Conservation (phyloP, 768 basidiomycete species). For the Boletus sp. region DNA sequence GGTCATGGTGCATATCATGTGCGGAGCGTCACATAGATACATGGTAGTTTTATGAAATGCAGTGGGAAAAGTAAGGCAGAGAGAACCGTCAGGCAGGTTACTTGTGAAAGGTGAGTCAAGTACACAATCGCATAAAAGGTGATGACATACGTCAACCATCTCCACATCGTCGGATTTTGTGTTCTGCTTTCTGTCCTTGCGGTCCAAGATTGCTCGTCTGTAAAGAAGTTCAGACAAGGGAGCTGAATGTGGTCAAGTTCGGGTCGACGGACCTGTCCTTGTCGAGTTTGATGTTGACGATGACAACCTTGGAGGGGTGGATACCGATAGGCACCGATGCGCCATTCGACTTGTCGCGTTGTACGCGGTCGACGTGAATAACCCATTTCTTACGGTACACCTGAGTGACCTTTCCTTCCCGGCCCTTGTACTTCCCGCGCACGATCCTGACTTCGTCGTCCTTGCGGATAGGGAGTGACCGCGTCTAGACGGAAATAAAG, state of each 20-base stretch:
- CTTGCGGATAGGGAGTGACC: conserved; percentile 93
- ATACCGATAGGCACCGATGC: conserved; percentile 91
- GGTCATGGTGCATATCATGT: conserved; percentile 58
- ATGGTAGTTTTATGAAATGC: conserved; percentile 53
- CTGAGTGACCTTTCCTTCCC: conserved; percentile 97
- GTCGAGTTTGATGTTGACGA: conserved; percentile 89
- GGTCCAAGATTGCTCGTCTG: conserved; percentile 83
- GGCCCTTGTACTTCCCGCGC: conserved; percentile 96
- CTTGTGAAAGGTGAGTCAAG: conserved; percentile 19
- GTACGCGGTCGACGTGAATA: conserved; percentile 96
- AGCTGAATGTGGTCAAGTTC: not conserved
- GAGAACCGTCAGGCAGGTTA: conserved; percentile 17
- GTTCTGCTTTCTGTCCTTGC: conserved; percentile 77
- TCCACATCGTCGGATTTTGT: conserved; percentile 62
- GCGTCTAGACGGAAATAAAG: conserved; percentile 49
- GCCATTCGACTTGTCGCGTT: conserved; percentile 97
- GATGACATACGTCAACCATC: conserved; percentile 70
- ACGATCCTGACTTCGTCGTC: conserved; percentile 98
- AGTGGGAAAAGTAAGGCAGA: conserved; percentile 11
- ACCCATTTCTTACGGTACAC: conserved; percentile 99
- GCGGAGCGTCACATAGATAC: conserved; percentile 59
- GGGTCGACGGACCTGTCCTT: conserved; percentile 66
- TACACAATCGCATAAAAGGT: conserved; percentile 7
- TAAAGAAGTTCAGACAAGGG: conserved; percentile 4
- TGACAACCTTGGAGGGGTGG: conserved; percentile 95